Percentiles rank a stretch among this genome's conserved stretches.
Conservation (phyloP, 2,329 filamentous ascomycete genomes). For the Colletotrichum musicola region DNA sequence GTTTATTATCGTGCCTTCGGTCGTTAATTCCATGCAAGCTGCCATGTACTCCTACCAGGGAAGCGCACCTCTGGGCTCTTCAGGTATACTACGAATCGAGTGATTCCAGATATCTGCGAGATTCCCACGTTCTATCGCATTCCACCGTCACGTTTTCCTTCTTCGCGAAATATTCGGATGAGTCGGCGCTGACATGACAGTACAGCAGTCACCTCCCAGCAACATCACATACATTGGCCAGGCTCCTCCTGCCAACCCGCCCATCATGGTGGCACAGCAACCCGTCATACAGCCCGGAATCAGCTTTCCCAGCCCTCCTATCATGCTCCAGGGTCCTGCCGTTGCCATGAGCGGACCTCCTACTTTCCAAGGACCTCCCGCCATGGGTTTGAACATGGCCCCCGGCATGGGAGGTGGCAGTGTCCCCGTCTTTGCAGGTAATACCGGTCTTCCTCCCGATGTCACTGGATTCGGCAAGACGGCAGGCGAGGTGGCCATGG, state of each 20-base stretch:
- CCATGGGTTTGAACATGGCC: slow-evolving; percentile 32
- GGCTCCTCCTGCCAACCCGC: slow-evolving; percentile 42
- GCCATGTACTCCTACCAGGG: background rate
- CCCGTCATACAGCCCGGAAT: slow-evolving; percentile 45
- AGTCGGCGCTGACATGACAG: slow-evolving; percentile 37
- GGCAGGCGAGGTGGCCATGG: slow-evolving; percentile 58
- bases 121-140: background rate
- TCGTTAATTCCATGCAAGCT: slow-evolving; percentile 52
- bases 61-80: background rate
- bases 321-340: slow-evolving; percentile 50
- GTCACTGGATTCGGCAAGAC: slow-evolving; percentile 67
- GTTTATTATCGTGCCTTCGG: slow-evolving; percentile 42
- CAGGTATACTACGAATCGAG: slow-evolving; percentile 1
- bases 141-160: background rate
- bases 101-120: slow-evolving; percentile 1
- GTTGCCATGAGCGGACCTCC: slow-evolving; percentile 23
- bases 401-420: slow-evolving; percentile 16
- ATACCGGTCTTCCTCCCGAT: slow-evolving; percentile 58
- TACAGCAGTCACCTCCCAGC: slow-evolving; percentile 47
- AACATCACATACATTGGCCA: slow-evolving; percentile 46
- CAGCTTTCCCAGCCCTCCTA: slow-evolving; percentile 11
- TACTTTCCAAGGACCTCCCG: slow-evolving; percentile 24
- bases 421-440: slow-evolving; percentile 50
- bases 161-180: background rate
- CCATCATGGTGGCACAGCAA: slow-evolving; percentile 50